Evolutionary conservation across 2,329 filamentous ascomycete species (phyloP), one percentile per base, ranked within the genome.

Genomic region (Fusarium sp.): DNA sequence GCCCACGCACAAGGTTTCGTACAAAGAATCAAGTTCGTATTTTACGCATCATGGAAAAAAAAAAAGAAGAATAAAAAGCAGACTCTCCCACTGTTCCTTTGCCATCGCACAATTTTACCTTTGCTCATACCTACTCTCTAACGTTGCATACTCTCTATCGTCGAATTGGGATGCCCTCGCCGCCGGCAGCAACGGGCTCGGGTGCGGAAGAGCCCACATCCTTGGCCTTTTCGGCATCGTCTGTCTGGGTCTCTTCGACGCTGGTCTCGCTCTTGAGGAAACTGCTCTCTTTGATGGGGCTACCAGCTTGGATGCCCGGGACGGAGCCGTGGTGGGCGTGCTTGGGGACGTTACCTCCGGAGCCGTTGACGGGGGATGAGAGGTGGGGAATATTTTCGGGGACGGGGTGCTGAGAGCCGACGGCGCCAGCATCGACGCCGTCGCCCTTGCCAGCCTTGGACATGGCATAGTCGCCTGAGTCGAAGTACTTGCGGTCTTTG

Each of bases 401-500:
- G 47, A 93, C 89, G 50, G 95, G 95, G 77, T 99, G 95, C 79
- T 97, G 90, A 72, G 92, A 93, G 72, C 95, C 95, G 72, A 99
- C 92, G 72, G 90, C 90, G 73, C 94, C 96, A 58, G 96, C 92
- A 73, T 96, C 94, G 72, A 95, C 90, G 74, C 95, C 91, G 73
- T 93, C 91, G 76, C 92, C 93, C 81, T 98, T 98, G 78, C 95
- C 95, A 57, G 95, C 95, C 82, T 97, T 97, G 78, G 91, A 94
- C 80, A 97, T 91, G 73, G 93, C 93, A 73, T 97, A 97, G 81
- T 97, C 93, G 73, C 93, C 93, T 58, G 91, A 95, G 82, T 97
- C 93, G 78, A 97, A 97, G 82, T 97, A 97, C 82, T 96, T 99
- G 82, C 95, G 93, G 78, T 98, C 95, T 85, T 97, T 97, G 75